Evolutionary conservation across 139 green algal genomes (phyloP).

Genomic region (Coccomyxa sp.): DNA sequence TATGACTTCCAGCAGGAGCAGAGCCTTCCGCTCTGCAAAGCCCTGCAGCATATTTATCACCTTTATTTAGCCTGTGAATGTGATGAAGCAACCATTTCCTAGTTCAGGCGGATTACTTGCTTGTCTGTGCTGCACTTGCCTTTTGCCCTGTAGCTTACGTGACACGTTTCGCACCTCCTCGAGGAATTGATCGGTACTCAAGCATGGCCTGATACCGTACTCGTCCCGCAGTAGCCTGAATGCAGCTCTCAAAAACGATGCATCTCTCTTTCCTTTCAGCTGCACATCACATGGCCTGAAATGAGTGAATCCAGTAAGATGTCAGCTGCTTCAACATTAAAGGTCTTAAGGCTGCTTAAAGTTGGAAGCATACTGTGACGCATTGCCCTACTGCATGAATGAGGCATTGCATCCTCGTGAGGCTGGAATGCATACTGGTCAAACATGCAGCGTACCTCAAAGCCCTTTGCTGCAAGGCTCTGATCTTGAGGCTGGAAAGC

Average conservation of each 20-base stretch:
- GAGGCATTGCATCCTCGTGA: neutral
- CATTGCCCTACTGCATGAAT: neutral
- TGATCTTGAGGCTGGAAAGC: constrained; percentile 53
- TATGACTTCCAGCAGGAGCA: constrained; percentile 56
- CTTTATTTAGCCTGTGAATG: constrained; percentile 5
- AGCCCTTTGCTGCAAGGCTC: constrained; percentile 34
- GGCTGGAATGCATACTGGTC: neutral
- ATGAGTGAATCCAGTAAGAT: neutral
- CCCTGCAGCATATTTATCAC: constrained; percentile 33
- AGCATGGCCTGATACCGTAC: constrained; percentile 45
- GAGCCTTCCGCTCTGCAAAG: constrained; percentile 75
- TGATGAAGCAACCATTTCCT: neutral
- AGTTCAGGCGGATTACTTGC: too few relatives aligned
- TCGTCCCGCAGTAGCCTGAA: constrained; percentile 60
- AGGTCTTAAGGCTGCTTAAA: neutral
- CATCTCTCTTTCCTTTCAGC: constrained; percentile 70
- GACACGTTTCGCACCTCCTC: constrained; percentile 38
- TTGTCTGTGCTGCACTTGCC: neutral
- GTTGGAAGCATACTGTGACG: neutral
- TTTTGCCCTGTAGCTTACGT: neutral
- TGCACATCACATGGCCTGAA: constrained; percentile 31
- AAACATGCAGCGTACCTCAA: constrained; percentile 32
- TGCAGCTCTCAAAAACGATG: constrained; percentile 57
- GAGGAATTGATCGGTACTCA: constrained; percentile 69
- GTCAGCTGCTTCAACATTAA: neutral